phyloP scores from a whole-genome alignment of 2,329 filamentous ascomycete species.

The Celoporthe dispersa region DNA sequence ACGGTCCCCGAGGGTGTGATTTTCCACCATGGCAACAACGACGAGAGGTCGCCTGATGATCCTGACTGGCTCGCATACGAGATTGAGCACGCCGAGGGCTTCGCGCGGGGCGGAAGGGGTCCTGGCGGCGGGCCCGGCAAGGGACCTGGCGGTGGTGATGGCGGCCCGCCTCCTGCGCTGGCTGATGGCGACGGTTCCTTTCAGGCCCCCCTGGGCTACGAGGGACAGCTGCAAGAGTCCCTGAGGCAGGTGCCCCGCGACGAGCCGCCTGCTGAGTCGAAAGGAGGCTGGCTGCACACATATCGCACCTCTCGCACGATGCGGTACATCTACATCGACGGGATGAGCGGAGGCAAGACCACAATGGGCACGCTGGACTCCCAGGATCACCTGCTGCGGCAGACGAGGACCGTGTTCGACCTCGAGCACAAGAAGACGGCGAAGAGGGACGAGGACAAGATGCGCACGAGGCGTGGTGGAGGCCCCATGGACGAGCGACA shows the following conservation, averaged over 20 bases:
- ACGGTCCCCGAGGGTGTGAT: slow-evolving; percentile 66
- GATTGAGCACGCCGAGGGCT: slow-evolving; percentile 71
- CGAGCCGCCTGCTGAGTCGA: not conserved
- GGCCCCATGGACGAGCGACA: slow-evolving; percentile 48
- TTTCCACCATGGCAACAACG: slow-evolving; percentile 67
- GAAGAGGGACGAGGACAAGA: not conserved
- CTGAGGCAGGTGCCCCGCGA: not conserved
- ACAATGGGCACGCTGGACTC: slow-evolving; percentile 68
- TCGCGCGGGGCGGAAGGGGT: slow-evolving; percentile 49
- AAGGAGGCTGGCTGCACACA: slow-evolving; percentile 66
- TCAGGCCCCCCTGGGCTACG: slow-evolving; percentile 5
- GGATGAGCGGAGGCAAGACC: slow-evolving; percentile 70
- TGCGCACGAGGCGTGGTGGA: slow-evolving; percentile 9
- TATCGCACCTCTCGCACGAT: slow-evolving; percentile 64
- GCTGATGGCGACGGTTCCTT: not conserved
- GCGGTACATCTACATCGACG: slow-evolving; percentile 70
- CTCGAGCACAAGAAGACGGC: not conserved
- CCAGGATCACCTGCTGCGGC: slow-evolving; percentile 65
- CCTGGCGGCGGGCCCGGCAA: slow-evolving; percentile 6
- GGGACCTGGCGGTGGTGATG: slow-evolving; percentile 15
- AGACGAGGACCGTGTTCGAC: slow-evolving; percentile 35
- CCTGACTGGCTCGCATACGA: slow-evolving; percentile 79
- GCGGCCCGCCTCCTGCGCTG: not conserved
- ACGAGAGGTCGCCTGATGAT: slow-evolving; percentile 50
- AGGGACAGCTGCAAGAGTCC: not conserved